A percentile compares a stretch with the other conserved stretches of the same genome.
Conservation (phyloP, 768 basidiomycete genomes). For the Boletus reticuloceps region DNA sequence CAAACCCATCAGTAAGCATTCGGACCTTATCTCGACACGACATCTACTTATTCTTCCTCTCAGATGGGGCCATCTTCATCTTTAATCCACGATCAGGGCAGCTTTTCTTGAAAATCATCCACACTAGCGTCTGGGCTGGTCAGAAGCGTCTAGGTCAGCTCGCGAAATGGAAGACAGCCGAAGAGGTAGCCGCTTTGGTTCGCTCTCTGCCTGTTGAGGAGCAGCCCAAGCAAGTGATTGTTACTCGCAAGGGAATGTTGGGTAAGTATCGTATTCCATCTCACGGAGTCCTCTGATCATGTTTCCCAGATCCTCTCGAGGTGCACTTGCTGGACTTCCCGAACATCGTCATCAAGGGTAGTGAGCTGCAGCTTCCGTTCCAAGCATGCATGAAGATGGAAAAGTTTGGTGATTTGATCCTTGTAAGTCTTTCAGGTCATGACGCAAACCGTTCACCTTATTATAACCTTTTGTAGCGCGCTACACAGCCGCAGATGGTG, state of each 20-base stretch:
- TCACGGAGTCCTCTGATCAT: slow-evolving; percentile 1
- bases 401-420: slow-evolving; percentile 97
- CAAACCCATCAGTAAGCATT: slow-evolving; percentile 84
- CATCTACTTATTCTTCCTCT: not conserved
- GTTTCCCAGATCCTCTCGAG: slow-evolving; percentile 76
- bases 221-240: slow-evolving; percentile 99
- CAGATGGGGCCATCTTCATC: slow-evolving; percentile 96
- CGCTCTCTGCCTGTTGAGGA: slow-evolving; percentile 99
- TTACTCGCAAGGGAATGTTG: slow-evolving; percentile 99
- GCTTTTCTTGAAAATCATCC: slow-evolving; percentile 97
- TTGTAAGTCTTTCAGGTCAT: slow-evolving; percentile 43
- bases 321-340: slow-evolving; percentile 99
- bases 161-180: slow-evolving; percentile 99
- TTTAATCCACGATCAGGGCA: slow-evolving; percentile 99
- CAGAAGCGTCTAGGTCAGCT: slow-evolving; percentile 99
- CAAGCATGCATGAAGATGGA: slow-evolving; percentile 99
- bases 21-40: not conserved
- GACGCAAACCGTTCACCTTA: not conserved
- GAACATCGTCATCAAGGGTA: slow-evolving; percentile 99
- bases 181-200: slow-evolving; percentile 98
- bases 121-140: slow-evolving; percentile 99
- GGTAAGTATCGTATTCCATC: slow-evolving; percentile 41
- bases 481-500: slow-evolving; percentile 99
- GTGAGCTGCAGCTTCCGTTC: slow-evolving; percentile 97
- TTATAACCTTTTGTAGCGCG: slow-evolving; percentile 50